Base-by-base conservation (phyloP, 2,329 filamentous ascomycete genomes). In the Aspergillus sp. region DNA sequence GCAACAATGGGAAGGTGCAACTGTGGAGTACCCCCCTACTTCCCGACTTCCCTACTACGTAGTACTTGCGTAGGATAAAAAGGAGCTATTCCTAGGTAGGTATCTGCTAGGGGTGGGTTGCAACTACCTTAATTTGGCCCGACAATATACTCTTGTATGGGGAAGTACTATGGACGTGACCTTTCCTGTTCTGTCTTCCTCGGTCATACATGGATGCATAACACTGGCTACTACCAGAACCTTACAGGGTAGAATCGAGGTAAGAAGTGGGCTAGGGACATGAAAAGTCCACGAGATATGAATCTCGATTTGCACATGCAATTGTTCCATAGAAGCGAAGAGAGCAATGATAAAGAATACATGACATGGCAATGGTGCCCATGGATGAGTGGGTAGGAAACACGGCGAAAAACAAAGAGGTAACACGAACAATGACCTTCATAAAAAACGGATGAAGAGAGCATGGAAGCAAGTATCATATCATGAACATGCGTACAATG, bases 371-470 rank as follows among this genome's bases (percentile, higher is more conserved):
- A 21, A 41, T 43, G 47, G 50, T 57, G 43, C 24, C 43, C 43
- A 51, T 48, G 55, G 33, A 48, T 31, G 35, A 24, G 24, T 12
- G 15, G 40, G 21, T 21, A 23, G 14, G 19, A 39, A 45, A 40
- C 17, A 39, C n/a, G 23, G 31, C 12, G 21, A 19, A 23, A 47
- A 17, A 57, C 61, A 64, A 37, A 33, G n/a, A 35, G 19, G 41
- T 66, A 47, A 62, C 59, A 57, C 52, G 51, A 54, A 64, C 58
- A 61, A 60, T 44, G 58, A 59, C 46, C 51, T 57, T 58, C 35
- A 61, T 60, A 35, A 59, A 56, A 63, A 63, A 58, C 35, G 56
- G 53, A 60, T 45, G 43, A 55, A 31, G 15, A 15, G 40, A 45
- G 40, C 39, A 37, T 15, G 43, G 19, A 45, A 15, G 43, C n/a